Conservation (phyloP, 176 grass and related monocot genomes). For the Avena eriantha region DNA sequence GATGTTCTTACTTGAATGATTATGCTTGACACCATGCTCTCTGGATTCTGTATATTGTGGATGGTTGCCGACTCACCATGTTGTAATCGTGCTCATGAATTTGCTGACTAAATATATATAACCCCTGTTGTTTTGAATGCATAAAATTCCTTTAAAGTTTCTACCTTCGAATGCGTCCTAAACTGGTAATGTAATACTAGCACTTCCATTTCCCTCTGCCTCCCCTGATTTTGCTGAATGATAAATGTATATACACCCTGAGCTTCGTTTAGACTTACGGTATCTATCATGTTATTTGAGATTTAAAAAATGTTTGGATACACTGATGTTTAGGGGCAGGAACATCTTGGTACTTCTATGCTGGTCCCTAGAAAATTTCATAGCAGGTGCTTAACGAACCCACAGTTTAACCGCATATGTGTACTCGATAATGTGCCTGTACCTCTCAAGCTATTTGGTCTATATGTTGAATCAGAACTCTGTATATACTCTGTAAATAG, state of each 20-base stretch:
- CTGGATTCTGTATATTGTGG: background rate
- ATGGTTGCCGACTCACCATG: background rate
- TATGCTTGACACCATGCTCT: background rate
- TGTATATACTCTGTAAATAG: background rate
- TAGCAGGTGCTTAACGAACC: background rate
- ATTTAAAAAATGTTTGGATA: background rate
- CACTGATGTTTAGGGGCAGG: background rate
- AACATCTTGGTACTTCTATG: background rate
- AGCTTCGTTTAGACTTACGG: background rate
- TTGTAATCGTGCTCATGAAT: background rate
- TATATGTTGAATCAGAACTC: constrained; percentile 18
- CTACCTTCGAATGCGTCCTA: background rate
- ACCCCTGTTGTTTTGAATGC: background rate
- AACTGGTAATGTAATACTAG: background rate
- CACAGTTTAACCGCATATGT: background rate
- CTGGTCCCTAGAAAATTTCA: background rate
- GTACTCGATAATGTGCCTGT: background rate
- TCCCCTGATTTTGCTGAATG: background rate
- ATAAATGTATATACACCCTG: background rate
- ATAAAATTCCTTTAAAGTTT: background rate
- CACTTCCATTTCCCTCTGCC: background rate
- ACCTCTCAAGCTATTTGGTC: background rate
- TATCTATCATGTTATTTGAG: background rate
- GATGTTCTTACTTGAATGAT: background rate
- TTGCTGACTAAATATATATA: background rate